These are phyloP conservation scores for Lumnitzera racemosa DNA, from an alignment of 345 rosid genomes.

Conservation along the genomic window DNA sequence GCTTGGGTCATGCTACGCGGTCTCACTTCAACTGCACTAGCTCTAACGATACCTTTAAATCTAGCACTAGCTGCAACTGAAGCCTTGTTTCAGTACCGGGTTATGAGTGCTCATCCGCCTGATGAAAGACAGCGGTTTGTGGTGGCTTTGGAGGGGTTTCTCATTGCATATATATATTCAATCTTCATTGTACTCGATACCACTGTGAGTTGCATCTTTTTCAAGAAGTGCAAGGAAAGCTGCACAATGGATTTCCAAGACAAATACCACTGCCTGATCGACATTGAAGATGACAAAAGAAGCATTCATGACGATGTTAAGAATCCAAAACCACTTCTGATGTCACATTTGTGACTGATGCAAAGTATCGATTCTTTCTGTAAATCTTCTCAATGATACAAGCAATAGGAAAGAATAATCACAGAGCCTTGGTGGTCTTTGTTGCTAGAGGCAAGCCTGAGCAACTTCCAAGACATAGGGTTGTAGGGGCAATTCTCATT, in stretches of 20 bases:
- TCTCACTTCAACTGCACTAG: constrained; percentile 56
- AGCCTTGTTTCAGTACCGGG: constrained; percentile 66
- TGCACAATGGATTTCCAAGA: constrained; percentile 11
- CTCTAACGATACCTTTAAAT: constrained; percentile 60
- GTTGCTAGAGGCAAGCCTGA: too few relatives aligned
- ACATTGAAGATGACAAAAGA: constrained; percentile 23
- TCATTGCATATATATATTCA: constrained; percentile 68
- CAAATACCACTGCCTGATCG: constrained; percentile 16
- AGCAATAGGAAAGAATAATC: too few relatives aligned
- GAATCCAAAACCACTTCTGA: not conserved
- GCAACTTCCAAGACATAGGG: too few relatives aligned
- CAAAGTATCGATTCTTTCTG: not conserved
- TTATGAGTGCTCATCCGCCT: constrained; percentile 29
- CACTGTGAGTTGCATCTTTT: constrained; percentile 50
- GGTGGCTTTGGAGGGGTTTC: constrained; percentile 39
- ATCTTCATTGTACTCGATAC: constrained; percentile 60
- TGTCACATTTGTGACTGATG: constrained; percentile 2
- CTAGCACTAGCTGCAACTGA: constrained; percentile 61
- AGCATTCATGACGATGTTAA: not conserved
- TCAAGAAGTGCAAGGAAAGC: constrained; percentile 54
- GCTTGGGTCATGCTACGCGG: constrained; percentile 54
- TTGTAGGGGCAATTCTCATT: too few relatives aligned
- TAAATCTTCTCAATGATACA: too few relatives aligned
- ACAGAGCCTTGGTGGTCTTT: too few relatives aligned
- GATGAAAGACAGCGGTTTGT: constrained; percentile 22